Conservation (phyloP, 345 rosid species). For the Pseudoturritis turrita region DNA sequence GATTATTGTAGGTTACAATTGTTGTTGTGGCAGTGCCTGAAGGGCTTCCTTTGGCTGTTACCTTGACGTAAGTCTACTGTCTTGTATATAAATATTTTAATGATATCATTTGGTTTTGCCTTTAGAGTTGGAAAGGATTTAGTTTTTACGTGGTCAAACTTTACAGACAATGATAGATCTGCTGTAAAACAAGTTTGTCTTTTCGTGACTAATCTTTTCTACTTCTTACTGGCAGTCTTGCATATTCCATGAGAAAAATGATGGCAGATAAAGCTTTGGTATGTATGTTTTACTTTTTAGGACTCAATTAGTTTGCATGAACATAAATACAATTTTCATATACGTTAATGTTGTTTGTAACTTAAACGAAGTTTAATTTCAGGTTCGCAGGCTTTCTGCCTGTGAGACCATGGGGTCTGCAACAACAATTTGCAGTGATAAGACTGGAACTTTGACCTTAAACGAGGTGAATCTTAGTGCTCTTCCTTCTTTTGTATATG, state of each 20-base stretch:
- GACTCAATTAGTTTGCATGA: background rate
- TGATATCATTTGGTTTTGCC: background rate
- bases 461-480: constrained; percentile 49
- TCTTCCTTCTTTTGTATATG: constrained; percentile 3
- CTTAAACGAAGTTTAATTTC: constrained; percentile 26
- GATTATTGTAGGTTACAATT: constrained; percentile 70
- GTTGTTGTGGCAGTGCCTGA: constrained; percentile 99
- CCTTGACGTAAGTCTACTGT: constrained; percentile 70
- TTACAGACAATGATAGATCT: background rate
- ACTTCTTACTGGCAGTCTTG: constrained; percentile 52
- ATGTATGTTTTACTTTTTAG: constrained; percentile 14
- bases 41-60: constrained; percentile 98
- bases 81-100: background rate
- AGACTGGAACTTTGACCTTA: constrained; percentile 92
- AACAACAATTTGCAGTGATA: constrained; percentile 95
- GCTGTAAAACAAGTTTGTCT: background rate
- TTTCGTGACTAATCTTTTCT: constrained; percentile 1
- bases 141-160: background rate
- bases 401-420: constrained; percentile 99
- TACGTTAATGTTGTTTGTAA: background rate
- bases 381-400: constrained; percentile 98
- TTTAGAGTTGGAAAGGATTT: constrained; percentile 8
- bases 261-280: constrained; percentile 99
- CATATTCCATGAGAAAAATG: constrained; percentile 98
- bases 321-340: background rate